Evolutionary conservation across 306 rosid genomes (phyloP).

Genomic region (Quercus bicolor): DNA sequence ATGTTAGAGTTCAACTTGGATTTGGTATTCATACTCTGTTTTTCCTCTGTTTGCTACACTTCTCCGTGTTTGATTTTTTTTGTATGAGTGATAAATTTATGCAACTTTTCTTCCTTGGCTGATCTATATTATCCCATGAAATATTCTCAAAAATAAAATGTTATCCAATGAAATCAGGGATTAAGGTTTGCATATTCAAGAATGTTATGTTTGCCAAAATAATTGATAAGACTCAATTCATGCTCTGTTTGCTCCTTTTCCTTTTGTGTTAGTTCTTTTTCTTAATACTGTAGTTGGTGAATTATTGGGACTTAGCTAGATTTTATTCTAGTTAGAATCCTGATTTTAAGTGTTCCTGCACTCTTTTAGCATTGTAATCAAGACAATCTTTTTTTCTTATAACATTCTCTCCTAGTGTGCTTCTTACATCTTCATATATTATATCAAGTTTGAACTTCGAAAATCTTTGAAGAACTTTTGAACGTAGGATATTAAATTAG

Average conservation of each 20-base stretch:
- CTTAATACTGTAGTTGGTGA: neutral
- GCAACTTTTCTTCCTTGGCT: neutral
- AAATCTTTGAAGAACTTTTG: neutral
- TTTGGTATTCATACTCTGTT: neutral
- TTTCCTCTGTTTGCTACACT: constrained; percentile 3
- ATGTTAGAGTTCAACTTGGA: neutral
- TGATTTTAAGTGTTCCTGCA: neutral
- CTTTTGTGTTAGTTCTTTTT: constrained; percentile 3
- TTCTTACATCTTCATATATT: neutral
- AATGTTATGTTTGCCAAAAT: neutral
- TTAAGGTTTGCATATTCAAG: neutral
- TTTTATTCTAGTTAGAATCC: neutral
- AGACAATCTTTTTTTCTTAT: too few relatives aligned
- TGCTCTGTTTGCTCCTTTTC: neutral
- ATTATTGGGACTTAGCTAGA: neutral
- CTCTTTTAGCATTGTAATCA: neutral
- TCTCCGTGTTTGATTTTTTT: neutral
- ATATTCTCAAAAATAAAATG: too few relatives aligned
- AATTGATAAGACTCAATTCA: neutral
- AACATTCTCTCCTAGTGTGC: too few relatives aligned
- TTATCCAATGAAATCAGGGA: neutral
- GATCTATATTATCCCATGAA: neutral
- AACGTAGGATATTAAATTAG: neutral
- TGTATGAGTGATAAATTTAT: neutral
- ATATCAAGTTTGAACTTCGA: neutral